Evolutionary conservation across 345 rosid genomes (phyloP), one percentile per base, ranked within the genome.

Genomic region (Citrus inodora): DNA sequence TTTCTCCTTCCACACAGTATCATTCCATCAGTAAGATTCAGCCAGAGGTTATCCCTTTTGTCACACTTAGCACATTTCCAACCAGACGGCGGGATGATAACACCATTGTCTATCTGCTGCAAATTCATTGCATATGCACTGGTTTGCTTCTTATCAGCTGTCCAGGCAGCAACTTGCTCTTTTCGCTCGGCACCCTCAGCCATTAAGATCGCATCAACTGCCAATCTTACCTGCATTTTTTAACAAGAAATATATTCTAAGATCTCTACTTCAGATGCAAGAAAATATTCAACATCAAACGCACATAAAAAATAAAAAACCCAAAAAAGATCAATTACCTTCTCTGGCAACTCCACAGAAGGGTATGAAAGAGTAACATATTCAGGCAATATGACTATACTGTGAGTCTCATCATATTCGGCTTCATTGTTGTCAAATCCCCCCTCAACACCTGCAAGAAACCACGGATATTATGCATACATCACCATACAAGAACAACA

Each of bases 11-110:
- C 98, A 77, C 98, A 97, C n/a, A 94, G 95, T 79, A 93, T 94
- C 93, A 87, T 86, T 76, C 99, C 99, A 86, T 97, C 99, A 6
- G 98, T 90, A 81, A 94, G 92, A 90, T 97, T 97, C 78, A 97
- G 83, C 98, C 99, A 97, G 28, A 97, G 92, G 84, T 97, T 97
- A 30, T 97, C 95, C 71, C 74, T 92, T 85, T 97, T 92, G 67
- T 97, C 98, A 78, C 99, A 97, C 87, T 92, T 97, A 0, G 83
- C 71, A 85, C 98, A 97, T 82, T 87, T 91, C 99, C 99, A 94
- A 19, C 98, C 96, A 51, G 94, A 87, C 19, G 98, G 96, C 58
- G 93, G 97, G 84, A 97, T 73, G n/a, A 77, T 83, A 86, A 91
- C 88, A 76, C 97, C 98, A 83, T 78, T 86, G 81, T 86, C 89